Evolutionary conservation across 257 asterid genomes (phyloP).

Genomic region (Ophiorrhiza pumila): DNA sequence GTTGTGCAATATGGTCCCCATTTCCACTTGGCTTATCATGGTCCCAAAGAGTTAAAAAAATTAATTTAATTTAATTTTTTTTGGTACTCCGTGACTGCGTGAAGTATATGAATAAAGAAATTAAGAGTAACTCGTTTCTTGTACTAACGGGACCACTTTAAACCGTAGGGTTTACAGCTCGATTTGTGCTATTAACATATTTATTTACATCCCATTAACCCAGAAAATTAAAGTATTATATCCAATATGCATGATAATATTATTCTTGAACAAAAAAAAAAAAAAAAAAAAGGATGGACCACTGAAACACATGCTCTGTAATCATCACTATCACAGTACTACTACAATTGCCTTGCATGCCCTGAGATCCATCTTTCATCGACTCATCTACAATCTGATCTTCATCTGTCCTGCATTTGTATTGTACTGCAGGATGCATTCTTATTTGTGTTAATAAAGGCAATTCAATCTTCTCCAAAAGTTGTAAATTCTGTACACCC

Average conservation of each 20-base stretch:
- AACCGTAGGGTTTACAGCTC: slow-evolving; percentile 32
- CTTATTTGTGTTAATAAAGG: too few relatives aligned
- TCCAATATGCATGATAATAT: background rate
- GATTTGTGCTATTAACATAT: slow-evolving; percentile 25
- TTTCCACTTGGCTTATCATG: slow-evolving; percentile 28
- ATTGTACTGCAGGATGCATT: too few relatives aligned
- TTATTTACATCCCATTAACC: slow-evolving; percentile 9
- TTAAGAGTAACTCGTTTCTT: slow-evolving; percentile 10
- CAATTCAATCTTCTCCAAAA: too few relatives aligned
- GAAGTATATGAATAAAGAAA: background rate
- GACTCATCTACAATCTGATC: background rate
- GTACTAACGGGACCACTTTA: slow-evolving; percentile 37
- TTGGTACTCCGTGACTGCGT: background rate
- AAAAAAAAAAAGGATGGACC: slow-evolving; percentile 14
- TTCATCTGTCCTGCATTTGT: too few relatives aligned
- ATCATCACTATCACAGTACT: slow-evolving; percentile 7
- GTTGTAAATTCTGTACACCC: too few relatives aligned
- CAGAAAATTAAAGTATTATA: background rate
- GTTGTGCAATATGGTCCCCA: slow-evolving; percentile 43
- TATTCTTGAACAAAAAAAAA: background rate
- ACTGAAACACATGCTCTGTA: slow-evolving; percentile 24
- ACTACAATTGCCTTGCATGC: too few relatives aligned
- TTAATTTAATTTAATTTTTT: background rate
- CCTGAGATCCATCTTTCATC: background rate
- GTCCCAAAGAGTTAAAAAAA: slow-evolving; percentile 32